Percentiles rank a stretch among this genome's conserved stretches.
These are phyloP conservation scores for Phytophthora melonis DNA, from an alignment of 352 stramenopile genomes.

Conservation along the genomic window DNA sequence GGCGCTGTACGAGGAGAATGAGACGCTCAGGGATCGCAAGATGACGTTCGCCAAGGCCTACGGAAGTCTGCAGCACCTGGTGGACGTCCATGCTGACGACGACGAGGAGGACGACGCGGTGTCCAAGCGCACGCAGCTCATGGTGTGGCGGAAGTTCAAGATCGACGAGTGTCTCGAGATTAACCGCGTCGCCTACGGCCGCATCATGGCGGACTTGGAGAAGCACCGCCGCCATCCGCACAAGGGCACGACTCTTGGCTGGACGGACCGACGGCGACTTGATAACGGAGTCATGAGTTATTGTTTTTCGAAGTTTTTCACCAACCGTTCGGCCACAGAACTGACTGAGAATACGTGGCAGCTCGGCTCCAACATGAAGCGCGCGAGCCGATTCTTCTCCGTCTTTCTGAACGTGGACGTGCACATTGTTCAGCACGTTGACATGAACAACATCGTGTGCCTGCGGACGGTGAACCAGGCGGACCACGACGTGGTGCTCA, in stretches of 20 bases:
- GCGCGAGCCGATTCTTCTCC: slow-evolving; percentile 45
- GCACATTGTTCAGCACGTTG: slow-evolving; percentile 49
- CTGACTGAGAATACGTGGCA: slow-evolving; percentile 45
- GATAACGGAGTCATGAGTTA: slow-evolving; percentile 40
- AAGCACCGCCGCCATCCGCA: slow-evolving; percentile 45
- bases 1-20: slow-evolving; percentile 55
- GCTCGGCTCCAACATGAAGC: slow-evolving; percentile 39
- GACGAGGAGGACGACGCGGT: slow-evolving; percentile 22
- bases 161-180: slow-evolving; percentile 55
- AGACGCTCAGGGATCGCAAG: slow-evolving; percentile 41
- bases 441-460: slow-evolving; percentile 56
- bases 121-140: slow-evolving; percentile 41
- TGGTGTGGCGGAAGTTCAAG: slow-evolving; percentile 47
- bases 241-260: slow-evolving; percentile 49
- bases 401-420: slow-evolving; percentile 52
- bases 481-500: slow-evolving; percentile 51
- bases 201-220: slow-evolving; percentile 46
- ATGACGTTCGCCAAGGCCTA: slow-evolving; percentile 59
- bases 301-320: slow-evolving; percentile 59
- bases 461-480: slow-evolving; percentile 53
- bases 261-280: slow-evolving; percentile 47
- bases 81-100: slow-evolving; percentile 49
- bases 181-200: slow-evolving; percentile 49
- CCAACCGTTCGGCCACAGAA: slow-evolving; percentile 30
- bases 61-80: slow-evolving; percentile 54